phyloP scores from a whole-genome alignment of 345 rosid genomes.

The Trapa bicornis region DNA sequence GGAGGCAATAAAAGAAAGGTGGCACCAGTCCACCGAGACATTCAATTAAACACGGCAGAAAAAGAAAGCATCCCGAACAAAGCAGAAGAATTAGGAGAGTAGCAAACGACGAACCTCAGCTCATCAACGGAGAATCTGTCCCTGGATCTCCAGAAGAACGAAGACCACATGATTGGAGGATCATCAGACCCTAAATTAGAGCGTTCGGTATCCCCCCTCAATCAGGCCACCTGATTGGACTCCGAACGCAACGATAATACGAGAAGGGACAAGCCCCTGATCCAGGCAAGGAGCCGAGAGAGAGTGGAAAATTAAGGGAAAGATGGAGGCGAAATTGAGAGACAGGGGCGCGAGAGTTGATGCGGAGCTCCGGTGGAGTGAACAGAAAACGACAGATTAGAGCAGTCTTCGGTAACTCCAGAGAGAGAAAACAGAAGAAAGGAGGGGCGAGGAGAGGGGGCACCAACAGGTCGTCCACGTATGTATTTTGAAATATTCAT shows the following conservation, averaged over 20 bases:
- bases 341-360: not conserved
- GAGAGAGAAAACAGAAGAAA: not conserved
- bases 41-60: not conserved
- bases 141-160: slow-evolving; percentile 87
- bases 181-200: slow-evolving; percentile 26
- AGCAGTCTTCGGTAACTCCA: not conserved
- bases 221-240: not conserved
- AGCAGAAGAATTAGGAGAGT: not conserved
- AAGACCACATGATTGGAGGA: slow-evolving; percentile 60
- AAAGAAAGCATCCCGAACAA: not conserved
- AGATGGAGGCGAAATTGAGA: not conserved
- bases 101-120: slow-evolving; percentile 53
- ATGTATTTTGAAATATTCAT: no score
- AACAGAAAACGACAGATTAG: slow-evolving; percentile 2
- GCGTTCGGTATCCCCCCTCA: not conserved
- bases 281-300: not conserved
- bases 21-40: not conserved
- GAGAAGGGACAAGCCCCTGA: not conserved
- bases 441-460: not conserved
- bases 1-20: not conserved
- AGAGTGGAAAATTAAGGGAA: not conserved
- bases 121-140: slow-evolving; percentile 88
- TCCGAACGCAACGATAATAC: not conserved
- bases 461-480: not conserved
- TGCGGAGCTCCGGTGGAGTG: not conserved